Base-by-base conservation (phyloP, 2,329 filamentous ascomycete genomes). In the Monilinia fructicola region DNA sequence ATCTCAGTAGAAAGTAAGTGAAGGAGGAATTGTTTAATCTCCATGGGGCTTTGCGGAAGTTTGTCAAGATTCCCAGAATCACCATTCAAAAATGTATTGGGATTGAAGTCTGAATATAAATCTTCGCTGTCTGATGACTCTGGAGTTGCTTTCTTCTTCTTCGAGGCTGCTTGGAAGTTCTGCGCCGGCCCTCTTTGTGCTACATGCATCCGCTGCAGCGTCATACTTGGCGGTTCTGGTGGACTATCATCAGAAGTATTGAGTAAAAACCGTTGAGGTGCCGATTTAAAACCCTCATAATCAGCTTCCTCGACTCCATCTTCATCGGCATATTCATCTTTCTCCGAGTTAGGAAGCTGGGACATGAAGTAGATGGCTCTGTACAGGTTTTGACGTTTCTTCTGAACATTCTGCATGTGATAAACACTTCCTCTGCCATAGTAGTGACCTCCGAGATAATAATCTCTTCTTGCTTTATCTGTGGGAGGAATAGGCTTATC, bases 1-100 rank as follows among this genome's bases (percentile, higher is more conserved):
- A 85, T 80, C 70, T 87, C 85, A 10, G 84, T 81, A 38, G 85
- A 81, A 7, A 86, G 72, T 2, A 85, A 77, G 69, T 86, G 85
- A 7, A 88, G 78, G 23, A 88, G 79, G 3, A 80, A 81, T 72
- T 88, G 85, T 65, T 87, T 87, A 2, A 81, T 82, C 14, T 79
- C 79, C 46, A 84, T 75, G 2, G 80, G 79, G 0, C 70, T 71
- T n/a, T 67, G 69, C 6, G 70, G 69, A 23, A 58, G 67, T 0
- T 68, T 63, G 14, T 58, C 28, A 2, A 67, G 61, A 61, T 55
- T 18, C 48, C 68, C 68, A n/a, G 61, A 21, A 54, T 71, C 67
- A 28, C 68, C 69, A 16, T 73, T 66, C 1, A 40, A 14, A 26
- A 38, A 53, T 6, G 21, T 21, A 26, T 26, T 35, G 11, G 21